Evolutionary conservation across 495 filamentous ascomycete genomes (phyloP).

Genomic region (Hyaloscypha bicolor): DNA sequence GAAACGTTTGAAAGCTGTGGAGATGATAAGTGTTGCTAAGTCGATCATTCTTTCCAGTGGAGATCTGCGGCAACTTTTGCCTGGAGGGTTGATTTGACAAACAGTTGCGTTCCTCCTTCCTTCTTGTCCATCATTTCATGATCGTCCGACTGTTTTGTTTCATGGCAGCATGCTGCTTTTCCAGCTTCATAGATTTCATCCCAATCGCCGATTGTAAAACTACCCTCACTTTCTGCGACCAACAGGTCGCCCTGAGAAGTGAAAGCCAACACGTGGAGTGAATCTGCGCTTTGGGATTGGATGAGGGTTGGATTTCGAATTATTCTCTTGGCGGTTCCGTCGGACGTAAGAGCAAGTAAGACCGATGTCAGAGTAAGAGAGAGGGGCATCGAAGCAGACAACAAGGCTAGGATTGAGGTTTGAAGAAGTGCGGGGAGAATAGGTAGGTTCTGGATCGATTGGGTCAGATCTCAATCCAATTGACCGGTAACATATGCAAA

Average conservation of each 20-base stretch:
- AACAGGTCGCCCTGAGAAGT: slow-evolving; percentile 74
- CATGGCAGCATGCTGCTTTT: slow-evolving; percentile 61
- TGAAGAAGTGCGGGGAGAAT: slow-evolving; percentile 77
- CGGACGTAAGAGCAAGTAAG: slow-evolving; percentile 58
- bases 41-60: slow-evolving; percentile 58
- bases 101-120: slow-evolving; percentile 52
- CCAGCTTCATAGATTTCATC: slow-evolving; percentile 68
- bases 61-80: slow-evolving; percentile 59
- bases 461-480: slow-evolving; percentile 13
- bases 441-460: slow-evolving; percentile 61
- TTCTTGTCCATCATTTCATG: slow-evolving; percentile 47
- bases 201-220: slow-evolving; percentile 78
- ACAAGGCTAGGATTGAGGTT: slow-evolving; percentile 68
- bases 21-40: slow-evolving; percentile 24
- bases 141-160: slow-evolving; percentile 38
- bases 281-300: slow-evolving; percentile 58
- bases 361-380: slow-evolving; percentile 68
- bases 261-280: slow-evolving; percentile 78
- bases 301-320: slow-evolving; percentile 56
- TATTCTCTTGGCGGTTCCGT: slow-evolving; percentile 43
- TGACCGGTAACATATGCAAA: slow-evolving; percentile 21
- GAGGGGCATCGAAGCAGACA: slow-evolving; percentile 76
- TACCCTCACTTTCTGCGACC: slow-evolving; percentile 78
- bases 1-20: slow-evolving; percentile 28
- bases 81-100: slow-evolving; percentile 66